Evolutionary conservation across 179 eudicot genomes (phyloP), one percentile per base, ranked within the genome.

Genomic region (Spergularia azorica): DNA sequence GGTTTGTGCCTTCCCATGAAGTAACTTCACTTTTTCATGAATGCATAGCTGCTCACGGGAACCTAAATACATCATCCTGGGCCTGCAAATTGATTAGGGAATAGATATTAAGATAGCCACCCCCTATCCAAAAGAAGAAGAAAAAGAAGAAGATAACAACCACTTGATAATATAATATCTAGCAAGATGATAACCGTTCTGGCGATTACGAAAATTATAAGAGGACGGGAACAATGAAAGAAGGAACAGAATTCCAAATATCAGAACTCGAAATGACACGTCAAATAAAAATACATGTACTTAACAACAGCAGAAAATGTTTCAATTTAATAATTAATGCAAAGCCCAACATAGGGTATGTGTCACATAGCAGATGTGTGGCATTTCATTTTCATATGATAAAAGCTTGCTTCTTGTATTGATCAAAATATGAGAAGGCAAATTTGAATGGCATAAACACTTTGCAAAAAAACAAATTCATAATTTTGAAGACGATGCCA

Each of bases 41-140:
- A 95, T 95, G 90, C 99, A 95, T 72, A 93, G 78, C 68, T 95
- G 99, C 84, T 95, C 99, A 15, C 99, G 95, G 76, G 99, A 95
- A 82, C 99, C 99, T 81, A 95, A 78, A 13, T 91, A 88, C 43
- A 85, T 89, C 99, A 95, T 95, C 84, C 90, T 95, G 64, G 97
- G 99, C 89, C 99, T 95, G 90, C 87, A 83, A 57, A 41, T 26
- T 39, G 48, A 70, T 17, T 5, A 6, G 65, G 16, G 38, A 13
- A 63, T 68, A 48, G 14, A 60, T 2, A 83, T 70, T 54, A 51
- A 62, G 61, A 72, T 55, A 78, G 52, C 14, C 63, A 56, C 18
- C 32, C 32, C 32, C 32, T 26, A 3, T 7, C 13, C 54, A 67
- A 5, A 79, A 77, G 10, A 58, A 62, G 4, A 36, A 36, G 39